A percentile compares a stretch with the other conserved stretches of the same genome.
These are phyloP conservation scores for Angomonas deanei DNA, from an alignment of 208 protist genomes.

Conservation along the genomic window DNA sequence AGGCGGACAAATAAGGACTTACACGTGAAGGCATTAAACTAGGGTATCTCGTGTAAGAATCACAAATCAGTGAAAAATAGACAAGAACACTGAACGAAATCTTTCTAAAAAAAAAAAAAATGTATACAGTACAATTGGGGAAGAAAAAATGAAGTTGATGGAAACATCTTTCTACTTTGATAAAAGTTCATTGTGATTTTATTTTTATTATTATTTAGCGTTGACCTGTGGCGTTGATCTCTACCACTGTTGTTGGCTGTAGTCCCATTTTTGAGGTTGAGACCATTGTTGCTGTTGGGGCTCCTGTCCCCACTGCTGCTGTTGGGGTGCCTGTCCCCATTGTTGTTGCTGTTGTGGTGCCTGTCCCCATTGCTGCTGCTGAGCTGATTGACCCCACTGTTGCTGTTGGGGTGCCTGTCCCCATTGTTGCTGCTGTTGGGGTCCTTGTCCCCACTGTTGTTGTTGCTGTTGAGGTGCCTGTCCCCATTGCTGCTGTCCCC, in stretches of 20 bases:
- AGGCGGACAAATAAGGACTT: neutral
- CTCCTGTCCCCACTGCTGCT: neutral
- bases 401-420: neutral
- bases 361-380: neutral
- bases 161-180: neutral
- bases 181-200: neutral
- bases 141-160: neutral
- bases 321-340: neutral
- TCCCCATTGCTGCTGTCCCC: neutral
- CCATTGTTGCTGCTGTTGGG: neutral
- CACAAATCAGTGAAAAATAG: no score
- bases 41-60: no score
- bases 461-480: neutral
- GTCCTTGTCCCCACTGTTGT: neutral
- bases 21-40: no score
- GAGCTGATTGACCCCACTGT: neutral
- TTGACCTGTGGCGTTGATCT: neutral
- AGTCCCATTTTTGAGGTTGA: neutral
- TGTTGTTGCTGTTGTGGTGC: neutral
- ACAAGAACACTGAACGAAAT: no score
- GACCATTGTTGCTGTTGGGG: neutral
- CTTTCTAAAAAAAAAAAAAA: neutral
- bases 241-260: slow-evolving; percentile 5
- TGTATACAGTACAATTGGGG: neutral
- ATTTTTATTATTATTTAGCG: neutral